Evolutionary conservation across 139 green algal genomes (phyloP), one percentile per base, ranked within the genome.

Genomic region (Asterochloris erici): DNA sequence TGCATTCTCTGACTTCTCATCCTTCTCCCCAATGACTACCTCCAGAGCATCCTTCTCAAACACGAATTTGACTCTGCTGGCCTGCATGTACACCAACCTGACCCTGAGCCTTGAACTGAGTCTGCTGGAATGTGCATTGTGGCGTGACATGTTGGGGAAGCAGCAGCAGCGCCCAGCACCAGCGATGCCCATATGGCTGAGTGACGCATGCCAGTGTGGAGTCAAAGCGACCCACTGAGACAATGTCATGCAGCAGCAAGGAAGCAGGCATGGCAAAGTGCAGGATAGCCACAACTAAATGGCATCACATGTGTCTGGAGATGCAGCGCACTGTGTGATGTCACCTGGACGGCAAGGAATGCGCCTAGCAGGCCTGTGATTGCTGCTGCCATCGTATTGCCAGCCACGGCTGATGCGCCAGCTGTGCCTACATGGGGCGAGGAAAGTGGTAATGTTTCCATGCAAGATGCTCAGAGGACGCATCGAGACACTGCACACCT

Each of bases 21-120:
- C 80, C 71, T 88, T 54, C 71, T 91, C 86, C 77, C 73, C 73
- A 29, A 89, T 87, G 13, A 95, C 79, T 28, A 97, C 91, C 84
- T 91, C 85, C 74, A 96, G 82, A 0, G 85, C 86, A 29, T 95
- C 89, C 23, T 94, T 85, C 26, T 95, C 91, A 88, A 97, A 97
- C 1, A 92, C 77, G 87, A 98, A 98, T 80, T 86, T 90, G 19
- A 98, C 90, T 15, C 91, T 84, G 28, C 87, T 91, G 13, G 94
- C 88, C 83, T 97, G 94, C 29, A 62, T 2, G 2, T 21, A 21
- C 66, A 54, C 38, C 38, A 54, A 2, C 38, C 38, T 10, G 38
- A 54, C 6, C n/a, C 38, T 54, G 38, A 54, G 38, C 38, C 6
- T 10, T 54, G 38, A 54, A 6, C 4, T 54, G 38, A 54, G 2